Percentiles rank a stretch among this genome's conserved stretches.
Evolutionary conservation across 805 yeast genomes (phyloP).

Genomic region (Pichia rugopelliculosa): DNA sequence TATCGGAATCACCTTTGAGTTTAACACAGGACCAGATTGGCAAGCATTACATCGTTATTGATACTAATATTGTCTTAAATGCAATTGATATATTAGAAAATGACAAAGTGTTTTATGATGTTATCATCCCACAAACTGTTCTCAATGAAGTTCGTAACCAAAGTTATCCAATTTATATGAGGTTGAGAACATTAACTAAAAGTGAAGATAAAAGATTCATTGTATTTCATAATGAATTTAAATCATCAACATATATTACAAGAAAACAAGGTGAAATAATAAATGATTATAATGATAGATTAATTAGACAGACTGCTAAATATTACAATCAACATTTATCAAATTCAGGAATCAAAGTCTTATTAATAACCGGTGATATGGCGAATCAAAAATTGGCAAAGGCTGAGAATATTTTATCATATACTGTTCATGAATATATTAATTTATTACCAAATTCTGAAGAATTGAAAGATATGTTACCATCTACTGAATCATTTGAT

Average conservation of each 20-base stretch:
- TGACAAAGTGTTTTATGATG: conserved; percentile 71
- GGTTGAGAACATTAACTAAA: conserved; percentile 71
- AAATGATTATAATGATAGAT: conserved; percentile 87
- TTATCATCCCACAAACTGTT: conserved; percentile 90
- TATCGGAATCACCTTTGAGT: conserved; percentile 53
- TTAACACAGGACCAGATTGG: conserved; percentile 38
- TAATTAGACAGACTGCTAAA: conserved; percentile 65
- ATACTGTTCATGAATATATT: conserved; percentile 62
- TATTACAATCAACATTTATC: conserved; percentile 69
- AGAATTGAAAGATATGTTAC: conserved; percentile 73
- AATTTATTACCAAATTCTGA: conserved; percentile 60
- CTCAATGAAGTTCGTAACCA: conserved; percentile 86
- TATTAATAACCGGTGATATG: conserved; percentile 72
- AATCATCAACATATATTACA: conserved; percentile 56
- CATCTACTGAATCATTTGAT: conserved; percentile 39
- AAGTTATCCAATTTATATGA: conserved; percentile 80
- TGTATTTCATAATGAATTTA: conserved; percentile 91
- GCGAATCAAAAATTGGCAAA: conserved; percentile 54
- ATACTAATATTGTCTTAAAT: conserved; percentile 80
- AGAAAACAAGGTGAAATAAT: conserved; percentile 63
- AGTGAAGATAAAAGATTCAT: conserved; percentile 74
- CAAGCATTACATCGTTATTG: conserved; percentile 77
- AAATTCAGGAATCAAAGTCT: conserved; percentile 34
- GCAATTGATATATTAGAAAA: conserved; percentile 88
- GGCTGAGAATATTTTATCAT: conserved; percentile 45